Evolutionary conservation across 164 flowering plant species (phyloP), one percentile per base, ranked within the genome.

Genomic region (Stephania japonica): DNA sequence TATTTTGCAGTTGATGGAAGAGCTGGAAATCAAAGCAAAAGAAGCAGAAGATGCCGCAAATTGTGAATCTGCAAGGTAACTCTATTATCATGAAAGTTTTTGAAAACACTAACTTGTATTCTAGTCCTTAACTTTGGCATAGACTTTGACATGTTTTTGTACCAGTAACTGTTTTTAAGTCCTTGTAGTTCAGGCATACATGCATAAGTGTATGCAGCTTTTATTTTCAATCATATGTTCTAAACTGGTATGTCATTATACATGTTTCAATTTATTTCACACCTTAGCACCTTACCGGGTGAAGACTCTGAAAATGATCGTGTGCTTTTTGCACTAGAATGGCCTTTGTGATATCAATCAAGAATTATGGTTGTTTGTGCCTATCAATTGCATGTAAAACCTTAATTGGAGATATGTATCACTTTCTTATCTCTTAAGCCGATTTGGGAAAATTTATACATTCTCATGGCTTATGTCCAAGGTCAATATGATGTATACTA

Each of bases 11-110:
- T 78, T 93, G 84, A 82, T 86, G 91, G 97, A 93, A 78, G 97
- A 93, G 64, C 75, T 85, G 80, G 97, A 90, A 84, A 61, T 26
- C 71, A 94, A 90, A 87, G 97, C 98, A 44, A 89, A 73, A 71
- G 92, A 86, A 84, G 84, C 79, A 73, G 91, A 87, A 79, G 87
- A 81, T 25, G 88, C 85, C 26, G 90, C 74, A 67, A 80, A 80
- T 73, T 70, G 50, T 70, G 89, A 86, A 65, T 74, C 83, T 44
- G 66, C 75, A 69, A 79, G 80, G 97, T 90, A 80, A 82, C 87
- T 70, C 23, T 12, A 63, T 42, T 32, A 42, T 67, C 21, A 24
- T 49, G 71, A 23, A 42, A 56, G 4, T 56, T 32, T 47, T 16
- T 73, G 68, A 23, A 27, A 42, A 23, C 12, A 24, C 18, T n/a